Evolutionary conservation across 352 stramenopile genomes (phyloP), one percentile per base, ranked within the genome.

Genomic region (Phytopythium vexans): DNA sequence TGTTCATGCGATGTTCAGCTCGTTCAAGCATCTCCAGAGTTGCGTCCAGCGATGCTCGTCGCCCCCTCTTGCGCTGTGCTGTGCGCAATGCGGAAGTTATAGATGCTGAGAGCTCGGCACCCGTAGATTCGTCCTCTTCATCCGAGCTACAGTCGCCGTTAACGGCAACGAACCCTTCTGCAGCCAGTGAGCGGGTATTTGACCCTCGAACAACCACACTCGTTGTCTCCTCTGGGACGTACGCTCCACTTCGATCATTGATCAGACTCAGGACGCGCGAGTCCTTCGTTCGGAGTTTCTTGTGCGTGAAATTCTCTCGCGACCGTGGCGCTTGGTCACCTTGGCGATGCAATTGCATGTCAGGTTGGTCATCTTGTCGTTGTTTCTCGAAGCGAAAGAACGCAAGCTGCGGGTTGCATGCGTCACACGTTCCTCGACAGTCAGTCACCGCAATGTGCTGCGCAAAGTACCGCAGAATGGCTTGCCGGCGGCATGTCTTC

Each of bases 351-450:
- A 72, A 68, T n/a, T 43, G 41, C 44, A 69, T 53, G 6, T 64
- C 61, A 31, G 54, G 52, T 16, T 73, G 70, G 33, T 66, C 52
- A 5, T 68, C 33, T 4, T 59, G 35, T 4, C 45, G 38, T 6
- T 67, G 62, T 36, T 70, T 67, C 46, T 72, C 74, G 36, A 81
- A 77, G 16, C 70, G 74, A 21, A 88, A 88, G 21, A 70, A 69
- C 41, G 72, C 63, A 4, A 88, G 72, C 39, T 60, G 61, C 3
- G 77, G 72, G 48, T 85, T 77, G 62, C 74, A 86, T 33, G 85
- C 77, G 42, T 86, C 74, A 37, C 77, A 86, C 11, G 61, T 80
- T 8, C 66, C 58, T 9, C 65, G 47, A 49, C 77, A 88, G 14
- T 82, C 70, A 0, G 58, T 38, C 34, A 81, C 72, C 0, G 62